Evolutionary conservation across 257 asterid genomes (phyloP).

Genomic region (Dorcoceras hygrometricum): DNA sequence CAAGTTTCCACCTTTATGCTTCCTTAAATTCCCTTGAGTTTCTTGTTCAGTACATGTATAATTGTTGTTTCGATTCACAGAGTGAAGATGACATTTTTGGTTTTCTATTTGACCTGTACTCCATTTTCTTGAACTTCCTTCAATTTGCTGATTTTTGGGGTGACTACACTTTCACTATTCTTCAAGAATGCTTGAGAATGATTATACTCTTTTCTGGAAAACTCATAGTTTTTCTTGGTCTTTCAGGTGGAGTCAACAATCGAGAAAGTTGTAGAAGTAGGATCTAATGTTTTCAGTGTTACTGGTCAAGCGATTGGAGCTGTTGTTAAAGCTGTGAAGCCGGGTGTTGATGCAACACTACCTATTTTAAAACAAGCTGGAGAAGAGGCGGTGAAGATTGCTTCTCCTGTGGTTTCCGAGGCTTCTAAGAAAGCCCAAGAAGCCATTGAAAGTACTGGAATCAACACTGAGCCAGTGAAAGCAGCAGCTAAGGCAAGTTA

Average conservation of each 20-base stretch:
- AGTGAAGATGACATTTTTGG: not conserved
- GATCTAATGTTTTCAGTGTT: conserved; percentile 45
- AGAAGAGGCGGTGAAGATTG: conserved; percentile 65
- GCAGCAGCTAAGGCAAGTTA: conserved; percentile 70
- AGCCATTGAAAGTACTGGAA: conserved; percentile 76
- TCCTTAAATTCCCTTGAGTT: no score
- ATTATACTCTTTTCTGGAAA: conserved; percentile 15
- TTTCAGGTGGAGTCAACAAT: conserved; percentile 71
- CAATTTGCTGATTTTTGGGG: not conserved
- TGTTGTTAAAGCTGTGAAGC: conserved; percentile 63
- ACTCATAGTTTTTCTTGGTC: conserved; percentile 22
- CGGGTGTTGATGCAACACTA: conserved; percentile 63
- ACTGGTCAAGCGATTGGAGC: conserved; percentile 61
- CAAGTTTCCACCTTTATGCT: not conserved
- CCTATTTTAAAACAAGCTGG: conserved; percentile 75
- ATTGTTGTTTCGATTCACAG: no score
- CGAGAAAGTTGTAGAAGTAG: conserved; percentile 62
- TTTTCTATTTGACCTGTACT: not conserved
- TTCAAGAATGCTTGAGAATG: not conserved
- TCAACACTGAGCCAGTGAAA: conserved; percentile 69
- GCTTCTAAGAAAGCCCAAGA: conserved; percentile 92
- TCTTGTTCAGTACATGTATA: not conserved
- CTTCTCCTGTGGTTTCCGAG: conserved; percentile 82
- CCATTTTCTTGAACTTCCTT: conserved; percentile 17
- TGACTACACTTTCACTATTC: not conserved